Evolutionary conservation across 306 rosid genomes (phyloP).

Genomic region (Fragaria iinumae): DNA sequence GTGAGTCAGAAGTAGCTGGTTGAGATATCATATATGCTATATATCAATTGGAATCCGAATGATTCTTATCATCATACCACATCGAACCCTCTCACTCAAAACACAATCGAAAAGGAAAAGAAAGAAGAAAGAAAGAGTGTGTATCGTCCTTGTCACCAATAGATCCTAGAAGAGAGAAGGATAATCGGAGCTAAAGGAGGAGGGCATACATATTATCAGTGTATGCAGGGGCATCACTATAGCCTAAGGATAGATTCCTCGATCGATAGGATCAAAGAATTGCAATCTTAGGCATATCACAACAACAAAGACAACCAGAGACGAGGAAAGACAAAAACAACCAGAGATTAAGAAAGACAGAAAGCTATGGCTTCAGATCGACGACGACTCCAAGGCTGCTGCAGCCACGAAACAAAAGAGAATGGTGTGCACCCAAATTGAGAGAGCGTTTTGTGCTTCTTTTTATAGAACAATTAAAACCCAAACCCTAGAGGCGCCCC

Average conservation of each 20-base stretch:
- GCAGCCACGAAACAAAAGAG: not conserved
- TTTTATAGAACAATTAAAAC: not conserved
- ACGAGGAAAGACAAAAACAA: too few relatives aligned
- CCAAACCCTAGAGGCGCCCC: not conserved
- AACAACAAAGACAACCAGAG: not conserved
- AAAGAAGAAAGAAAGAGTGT: not conserved
- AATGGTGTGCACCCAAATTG: not conserved
- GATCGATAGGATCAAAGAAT: slow-evolving; percentile 8
- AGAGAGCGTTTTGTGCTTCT: not conserved
- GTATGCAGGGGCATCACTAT: slow-evolving; percentile 1
- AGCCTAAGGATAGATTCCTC: slow-evolving; percentile 30
- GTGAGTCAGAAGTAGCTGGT: slow-evolving; percentile 25
- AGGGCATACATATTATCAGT: not conserved
- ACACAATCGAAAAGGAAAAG: not conserved
- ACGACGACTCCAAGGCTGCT: not conserved
- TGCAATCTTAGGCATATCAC: slow-evolving; percentile 20
- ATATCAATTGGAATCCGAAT: slow-evolving; percentile 20
- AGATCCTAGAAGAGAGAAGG: not conserved
- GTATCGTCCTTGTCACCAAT: slow-evolving; percentile 28
- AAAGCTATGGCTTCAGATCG: not conserved
- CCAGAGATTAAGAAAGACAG: not conserved
- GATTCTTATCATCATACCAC: slow-evolving; percentile 15
- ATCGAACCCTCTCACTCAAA: not conserved
- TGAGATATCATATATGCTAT: slow-evolving; percentile 8
- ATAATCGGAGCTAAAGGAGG: slow-evolving; percentile 27